phyloP scores from a whole-genome alignment of 768 basidiomycete species.

The Tricholoma bakamatsutake region DNA sequence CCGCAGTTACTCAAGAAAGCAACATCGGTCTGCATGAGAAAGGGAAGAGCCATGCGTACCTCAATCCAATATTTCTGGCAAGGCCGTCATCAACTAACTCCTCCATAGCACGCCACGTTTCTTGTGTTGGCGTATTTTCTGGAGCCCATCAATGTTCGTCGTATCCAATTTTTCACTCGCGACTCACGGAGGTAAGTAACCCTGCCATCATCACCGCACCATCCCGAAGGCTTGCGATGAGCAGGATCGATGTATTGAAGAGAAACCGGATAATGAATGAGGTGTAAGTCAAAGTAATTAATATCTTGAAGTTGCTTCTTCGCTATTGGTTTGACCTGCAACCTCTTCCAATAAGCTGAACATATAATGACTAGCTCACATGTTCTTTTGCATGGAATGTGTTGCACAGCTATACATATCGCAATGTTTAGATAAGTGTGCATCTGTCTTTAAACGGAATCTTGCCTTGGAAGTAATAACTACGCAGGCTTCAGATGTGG shows the following conservation, averaged over 20 bases:
- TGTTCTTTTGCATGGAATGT: slow-evolving; percentile 79
- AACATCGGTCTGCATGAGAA: neutral
- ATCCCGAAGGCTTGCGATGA: slow-evolving; percentile 77
- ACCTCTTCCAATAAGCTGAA: neutral
- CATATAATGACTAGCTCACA: slow-evolving; percentile 31
- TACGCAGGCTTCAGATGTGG: slow-evolving; percentile 17
- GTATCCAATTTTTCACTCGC: neutral
- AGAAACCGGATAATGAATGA: slow-evolving; percentile 83
- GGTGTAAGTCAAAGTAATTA: slow-evolving; percentile 77
- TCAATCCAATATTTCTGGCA: slow-evolving; percentile 75
- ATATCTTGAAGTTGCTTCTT: slow-evolving; percentile 65
- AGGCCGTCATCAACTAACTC: slow-evolving; percentile 64
- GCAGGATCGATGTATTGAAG: slow-evolving; percentile 74
- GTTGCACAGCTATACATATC: slow-evolving; percentile 65
- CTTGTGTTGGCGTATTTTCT: slow-evolving; percentile 67
- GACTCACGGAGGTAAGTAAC: slow-evolving; percentile 56
- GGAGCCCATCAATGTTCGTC: neutral
- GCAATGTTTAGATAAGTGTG: neutral
- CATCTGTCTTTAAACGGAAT: neutral
- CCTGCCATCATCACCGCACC: slow-evolving; percentile 64
- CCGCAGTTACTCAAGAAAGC: slow-evolving; percentile 55
- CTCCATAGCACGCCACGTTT: slow-evolving; percentile 86
- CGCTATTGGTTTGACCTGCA: slow-evolving; percentile 46
- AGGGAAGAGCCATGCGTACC: slow-evolving; percentile 28
- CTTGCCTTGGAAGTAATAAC: slow-evolving; percentile 80